Evolutionary conservation across 169 alveolate genomes (phyloP).

Genomic region (Plasmodium knowlesi): DNA sequence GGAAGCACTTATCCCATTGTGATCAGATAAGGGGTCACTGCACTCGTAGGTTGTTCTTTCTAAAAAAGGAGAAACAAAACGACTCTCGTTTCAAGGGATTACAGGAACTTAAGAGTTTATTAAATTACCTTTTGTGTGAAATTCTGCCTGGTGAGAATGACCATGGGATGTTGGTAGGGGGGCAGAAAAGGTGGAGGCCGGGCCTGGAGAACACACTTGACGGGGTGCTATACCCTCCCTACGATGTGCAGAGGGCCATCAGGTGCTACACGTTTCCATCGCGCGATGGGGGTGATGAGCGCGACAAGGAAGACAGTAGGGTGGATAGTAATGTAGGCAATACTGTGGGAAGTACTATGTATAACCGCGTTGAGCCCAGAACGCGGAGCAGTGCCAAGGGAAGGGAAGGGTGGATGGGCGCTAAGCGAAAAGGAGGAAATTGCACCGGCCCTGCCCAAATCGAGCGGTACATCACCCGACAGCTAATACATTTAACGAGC

Average conservation of each 20-base stretch:
- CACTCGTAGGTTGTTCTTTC: conserved; percentile 1
- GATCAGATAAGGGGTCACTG: not conserved
- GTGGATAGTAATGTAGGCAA: not conserved
- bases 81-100: not conserved
- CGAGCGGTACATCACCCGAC: conserved; percentile 22
- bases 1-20: not conserved
- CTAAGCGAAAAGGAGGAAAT: not conserved
- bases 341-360: not conserved
- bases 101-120: not conserved
- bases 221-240: not conserved
- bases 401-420: not conserved
- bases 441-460: not conserved
- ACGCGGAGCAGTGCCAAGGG: too few species aligned
- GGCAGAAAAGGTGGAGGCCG: not conserved
- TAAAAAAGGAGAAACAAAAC: conserved; percentile 9
- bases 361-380: too few species aligned
- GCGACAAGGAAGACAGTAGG: not conserved
- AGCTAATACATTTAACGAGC: conserved; percentile 11
- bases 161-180: not conserved
- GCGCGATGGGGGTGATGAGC: not conserved
- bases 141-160: not conserved
- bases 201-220: not conserved
- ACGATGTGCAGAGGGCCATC: not conserved
- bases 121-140: not conserved
- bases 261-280: not conserved